Evolutionary conservation across 495 filamentous ascomycete species (phyloP).

Genomic region (Coniosporium apollinis): DNA sequence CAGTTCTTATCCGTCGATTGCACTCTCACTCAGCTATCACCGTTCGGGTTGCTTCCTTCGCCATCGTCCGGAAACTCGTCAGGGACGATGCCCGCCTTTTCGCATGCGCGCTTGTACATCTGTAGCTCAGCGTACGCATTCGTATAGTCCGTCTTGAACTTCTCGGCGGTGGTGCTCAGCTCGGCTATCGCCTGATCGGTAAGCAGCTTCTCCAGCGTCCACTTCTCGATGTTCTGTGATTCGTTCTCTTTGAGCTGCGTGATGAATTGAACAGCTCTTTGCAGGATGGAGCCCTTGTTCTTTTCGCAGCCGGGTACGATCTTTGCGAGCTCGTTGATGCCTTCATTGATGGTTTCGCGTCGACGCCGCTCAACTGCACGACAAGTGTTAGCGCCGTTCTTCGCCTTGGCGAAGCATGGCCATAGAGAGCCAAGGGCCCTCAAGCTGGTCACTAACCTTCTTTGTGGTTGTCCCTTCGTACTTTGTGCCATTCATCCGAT

Average conservation of each 20-base stretch:
- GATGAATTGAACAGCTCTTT: constrained; percentile 88
- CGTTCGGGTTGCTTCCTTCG: no score
- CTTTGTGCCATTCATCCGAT: constrained; percentile 94
- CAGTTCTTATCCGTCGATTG: no score
- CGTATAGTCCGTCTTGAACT: constrained; percentile 76
- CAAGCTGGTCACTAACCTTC: constrained; percentile 48
- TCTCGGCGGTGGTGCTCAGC: constrained; percentile 73
- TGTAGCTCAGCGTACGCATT: no score
- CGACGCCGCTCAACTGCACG: constrained; percentile 79
- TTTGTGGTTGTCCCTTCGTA: constrained; percentile 97
- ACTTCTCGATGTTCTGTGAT: constrained; percentile 82
- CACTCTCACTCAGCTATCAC: no score
- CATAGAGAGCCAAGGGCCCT: neutral
- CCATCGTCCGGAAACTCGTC: no score
- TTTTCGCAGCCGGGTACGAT: constrained; percentile 97
- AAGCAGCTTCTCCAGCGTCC: constrained; percentile 89
- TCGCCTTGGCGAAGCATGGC: neutral
- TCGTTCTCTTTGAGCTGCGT: constrained; percentile 89
- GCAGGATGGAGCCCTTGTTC: constrained; percentile 94
- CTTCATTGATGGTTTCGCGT: constrained; percentile 96
- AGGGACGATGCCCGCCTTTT: no score
- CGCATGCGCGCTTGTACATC: no score
- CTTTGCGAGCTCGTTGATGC: constrained; percentile 95
- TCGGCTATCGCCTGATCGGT: constrained; percentile 89
- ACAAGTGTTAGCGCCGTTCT: neutral